phyloP scores from a whole-genome alignment of 257 asterid species.

The Salvia rosmarinus region DNA sequence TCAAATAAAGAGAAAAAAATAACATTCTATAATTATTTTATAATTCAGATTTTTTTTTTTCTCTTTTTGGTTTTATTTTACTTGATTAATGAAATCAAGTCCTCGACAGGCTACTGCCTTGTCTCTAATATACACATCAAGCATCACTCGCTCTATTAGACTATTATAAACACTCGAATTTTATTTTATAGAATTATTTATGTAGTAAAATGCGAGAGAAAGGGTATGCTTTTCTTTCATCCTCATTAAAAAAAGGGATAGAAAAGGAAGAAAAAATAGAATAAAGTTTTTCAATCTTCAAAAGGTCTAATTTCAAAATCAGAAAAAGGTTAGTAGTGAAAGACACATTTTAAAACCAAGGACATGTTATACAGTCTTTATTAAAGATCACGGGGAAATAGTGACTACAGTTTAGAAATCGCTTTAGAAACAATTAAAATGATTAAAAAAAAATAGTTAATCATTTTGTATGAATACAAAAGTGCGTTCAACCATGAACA shows the following conservation, averaged over 20 bases:
- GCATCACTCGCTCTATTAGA: no score
- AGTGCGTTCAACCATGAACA: conserved; percentile 35
- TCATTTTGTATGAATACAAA: not conserved
- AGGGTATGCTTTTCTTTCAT: not conserved
- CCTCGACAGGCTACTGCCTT: no score
- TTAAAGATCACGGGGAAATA: conserved; percentile 34
- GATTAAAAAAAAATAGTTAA: not conserved
- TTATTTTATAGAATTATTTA: no score
- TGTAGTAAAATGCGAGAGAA: no score
- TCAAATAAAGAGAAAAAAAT: not conserved
- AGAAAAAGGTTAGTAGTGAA: not conserved
- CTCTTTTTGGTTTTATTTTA: no score
- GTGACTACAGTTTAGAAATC: not conserved
- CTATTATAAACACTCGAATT: no score
- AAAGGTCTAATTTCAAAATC: conserved; percentile 19
- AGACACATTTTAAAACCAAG: conserved; percentile 8
- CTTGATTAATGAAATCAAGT: no score
- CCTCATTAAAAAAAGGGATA: not conserved
- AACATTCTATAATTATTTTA: no score
- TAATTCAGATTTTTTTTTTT: no score
- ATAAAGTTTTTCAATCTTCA: conserved; percentile 14
- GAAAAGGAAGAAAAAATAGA: not conserved
- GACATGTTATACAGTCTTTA: conserved; percentile 33
- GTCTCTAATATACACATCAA: no score
- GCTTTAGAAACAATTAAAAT: not conserved